phyloP scores from a whole-genome alignment of 2,329 filamentous ascomycete species.

The Pseudogymnoascus sp. region DNA sequence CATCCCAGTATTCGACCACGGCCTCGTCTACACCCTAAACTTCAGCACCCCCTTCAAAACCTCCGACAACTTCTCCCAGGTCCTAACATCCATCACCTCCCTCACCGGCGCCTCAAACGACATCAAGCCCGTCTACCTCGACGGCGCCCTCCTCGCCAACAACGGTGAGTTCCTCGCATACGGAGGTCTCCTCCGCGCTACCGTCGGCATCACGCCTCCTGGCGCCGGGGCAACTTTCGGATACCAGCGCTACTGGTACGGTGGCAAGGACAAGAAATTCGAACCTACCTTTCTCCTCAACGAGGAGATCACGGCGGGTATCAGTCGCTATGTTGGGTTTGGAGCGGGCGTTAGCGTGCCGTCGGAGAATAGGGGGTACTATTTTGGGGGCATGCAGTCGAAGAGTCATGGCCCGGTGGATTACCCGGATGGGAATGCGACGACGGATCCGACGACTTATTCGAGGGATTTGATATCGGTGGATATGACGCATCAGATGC shows the following conservation, averaged over 20 bases:
- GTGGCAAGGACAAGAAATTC: conserved; percentile 35
- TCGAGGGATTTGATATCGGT: conserved; percentile 52
- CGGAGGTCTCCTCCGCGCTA: conserved; percentile 41
- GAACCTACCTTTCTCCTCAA: conserved; percentile 34
- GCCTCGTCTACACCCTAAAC: conserved; percentile 48
- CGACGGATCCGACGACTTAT: conserved; percentile 26
- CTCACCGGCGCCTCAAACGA: conserved; percentile 40
- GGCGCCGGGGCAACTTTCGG: conserved; percentile 10
- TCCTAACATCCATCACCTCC: conserved; percentile 38
- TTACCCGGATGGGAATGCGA: conserved; percentile 12
- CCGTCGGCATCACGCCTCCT: too few species aligned
- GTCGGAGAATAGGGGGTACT: conserved; percentile 63
- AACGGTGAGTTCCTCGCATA: conserved; percentile 55
- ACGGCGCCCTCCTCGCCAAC: conserved; percentile 58
- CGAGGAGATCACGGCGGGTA: conserved; percentile 31
- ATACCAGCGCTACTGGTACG: conserved; percentile 48
- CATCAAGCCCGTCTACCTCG: conserved; percentile 46
- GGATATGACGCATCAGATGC: conserved; percentile 44
- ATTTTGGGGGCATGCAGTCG: conserved; percentile 56
- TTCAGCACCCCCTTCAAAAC: conserved; percentile 48
- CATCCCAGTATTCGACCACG: conserved; percentile 40
- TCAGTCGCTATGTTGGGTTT: conserved; percentile 55
- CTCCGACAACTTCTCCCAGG: conserved; percentile 41
- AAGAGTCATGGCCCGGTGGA: conserved; percentile 34
- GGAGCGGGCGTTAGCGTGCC: conserved; percentile 56